Evolutionary conservation across 1,284 basidiomycete genomes (phyloP).

Genomic region (Puccinia coronata): DNA sequence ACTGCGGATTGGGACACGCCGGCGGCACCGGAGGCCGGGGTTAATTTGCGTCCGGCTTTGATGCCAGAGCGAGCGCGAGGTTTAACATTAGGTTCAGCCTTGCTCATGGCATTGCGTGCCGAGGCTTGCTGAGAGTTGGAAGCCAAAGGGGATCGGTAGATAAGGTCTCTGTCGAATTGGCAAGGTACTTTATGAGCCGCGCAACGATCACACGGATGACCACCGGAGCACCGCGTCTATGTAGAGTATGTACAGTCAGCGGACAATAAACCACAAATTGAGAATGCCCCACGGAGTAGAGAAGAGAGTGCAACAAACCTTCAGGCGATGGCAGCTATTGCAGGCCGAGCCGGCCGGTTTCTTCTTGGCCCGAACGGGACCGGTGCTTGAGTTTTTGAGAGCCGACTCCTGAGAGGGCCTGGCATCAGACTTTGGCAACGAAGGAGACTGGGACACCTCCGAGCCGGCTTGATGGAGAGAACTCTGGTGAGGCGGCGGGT

Average conservation of each 20-base stretch:
- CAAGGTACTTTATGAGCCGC: conserved; percentile 49
- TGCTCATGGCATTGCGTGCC: conserved; percentile 35
- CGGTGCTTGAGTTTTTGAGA: conserved; percentile 29
- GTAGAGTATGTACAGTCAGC: not conserved
- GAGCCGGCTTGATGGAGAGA: not conserved
- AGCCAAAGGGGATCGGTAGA: conserved; percentile 47
- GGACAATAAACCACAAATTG: not conserved
- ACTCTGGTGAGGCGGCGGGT: conserved; percentile 7
- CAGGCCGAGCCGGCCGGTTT: conserved; percentile 49
- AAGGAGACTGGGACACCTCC: not conserved
- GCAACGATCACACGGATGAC: conserved; percentile 49
- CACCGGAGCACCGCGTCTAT: conserved; percentile 48
- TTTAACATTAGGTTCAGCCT: conserved; percentile 4
- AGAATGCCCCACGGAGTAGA: too few species aligned
- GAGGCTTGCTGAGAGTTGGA: conserved; percentile 47
- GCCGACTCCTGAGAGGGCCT: conserved; percentile 22
- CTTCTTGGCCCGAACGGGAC: conserved; percentile 49
- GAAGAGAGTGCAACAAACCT: not conserved
- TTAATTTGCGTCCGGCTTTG: conserved; percentile 19
- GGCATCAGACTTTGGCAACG: conserved; percentile 13
- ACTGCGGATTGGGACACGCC: not conserved
- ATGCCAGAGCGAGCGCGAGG: conserved; percentile 29
- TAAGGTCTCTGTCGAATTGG: conserved; percentile 48
- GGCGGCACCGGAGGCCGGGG: not conserved
- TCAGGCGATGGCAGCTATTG: conserved; percentile 48